Evolutionary conservation across 2,329 filamentous ascomycete species (phyloP), one percentile per base, ranked within the genome.

Genomic region (Ceratocystis eucalypticola): DNA sequence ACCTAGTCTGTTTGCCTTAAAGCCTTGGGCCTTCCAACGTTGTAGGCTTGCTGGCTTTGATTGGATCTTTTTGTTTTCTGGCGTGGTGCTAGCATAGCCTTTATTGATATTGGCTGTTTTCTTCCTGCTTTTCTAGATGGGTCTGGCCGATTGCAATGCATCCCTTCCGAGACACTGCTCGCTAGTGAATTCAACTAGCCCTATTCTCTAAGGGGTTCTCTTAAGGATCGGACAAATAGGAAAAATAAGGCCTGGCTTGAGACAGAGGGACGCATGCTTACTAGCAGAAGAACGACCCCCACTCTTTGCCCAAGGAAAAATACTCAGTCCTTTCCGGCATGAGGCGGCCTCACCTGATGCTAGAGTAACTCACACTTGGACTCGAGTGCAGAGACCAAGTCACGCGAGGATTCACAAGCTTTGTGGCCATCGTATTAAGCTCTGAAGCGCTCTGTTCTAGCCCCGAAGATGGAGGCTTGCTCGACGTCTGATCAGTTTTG

Each of bases 181-280:
- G 15, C 28, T 57, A 57, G 53, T 57, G 15, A 28, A 12, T 57
- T 6, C 46, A 50, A 7, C 28, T 30, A 30, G 53, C 12, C 15
- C 10, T 3, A 33, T 17, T 57, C 15, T 17, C 53, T 6, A 50
- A 57, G 53, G 53, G 53, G 53, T 57, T 57, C 53, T 28, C 22
- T 57, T n/a, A 33, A 28, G 33, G 53, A 57, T 57, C 53, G 53
- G 53, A 57, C 53, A 57, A 57, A 57, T 57, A 30, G 20, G 53
- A 15, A 33, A 28, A 57, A 22, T 57, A 57, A 28, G 22, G 28
- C 22, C 53, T 28, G 50, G 50, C 50, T 30, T 5, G 22, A 30
- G 22, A 30, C 53, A 30, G 53, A 15, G 20, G 25, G 50, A 15
- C 33, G 10, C 33, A 12, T 37, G 33, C 33, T 10, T 10, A 41